phyloP scores from a whole-genome alignment of 176 grass and related monocot species.

The Avena eriantha region DNA sequence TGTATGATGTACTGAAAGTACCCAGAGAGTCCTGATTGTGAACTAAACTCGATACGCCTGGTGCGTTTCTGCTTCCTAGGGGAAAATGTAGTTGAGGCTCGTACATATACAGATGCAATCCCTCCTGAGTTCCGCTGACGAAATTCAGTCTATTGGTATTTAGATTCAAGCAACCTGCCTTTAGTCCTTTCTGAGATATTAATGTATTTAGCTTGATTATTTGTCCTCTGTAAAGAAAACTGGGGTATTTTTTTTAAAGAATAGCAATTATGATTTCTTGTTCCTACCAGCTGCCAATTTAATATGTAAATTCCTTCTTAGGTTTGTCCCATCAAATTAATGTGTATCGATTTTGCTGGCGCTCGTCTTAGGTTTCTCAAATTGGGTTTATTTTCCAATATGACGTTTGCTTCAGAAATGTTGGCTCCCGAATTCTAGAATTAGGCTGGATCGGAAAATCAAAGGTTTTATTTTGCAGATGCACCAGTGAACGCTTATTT shows the following conservation, averaged over 20 bases:
- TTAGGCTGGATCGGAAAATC: background rate
- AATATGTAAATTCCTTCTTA: background rate
- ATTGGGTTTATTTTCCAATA: too few relatives aligned
- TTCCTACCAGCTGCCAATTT: background rate
- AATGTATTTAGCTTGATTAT: constrained; percentile 1
- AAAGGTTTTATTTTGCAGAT: background rate
- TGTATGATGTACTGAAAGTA: background rate
- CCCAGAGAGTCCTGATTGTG: background rate
- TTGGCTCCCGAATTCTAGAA: too few relatives aligned
- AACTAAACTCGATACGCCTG: background rate
- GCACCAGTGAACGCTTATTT: background rate
- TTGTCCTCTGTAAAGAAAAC: background rate
- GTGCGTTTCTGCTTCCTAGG: background rate
- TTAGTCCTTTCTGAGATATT: background rate
- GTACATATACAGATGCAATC: background rate
- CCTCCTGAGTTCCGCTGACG: background rate
- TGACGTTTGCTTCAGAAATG: too few relatives aligned
- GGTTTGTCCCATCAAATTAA: background rate
- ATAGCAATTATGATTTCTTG: background rate
- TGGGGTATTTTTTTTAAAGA: background rate
- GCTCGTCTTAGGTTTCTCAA: too few relatives aligned
- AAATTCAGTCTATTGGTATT: background rate
- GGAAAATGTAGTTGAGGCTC: background rate
- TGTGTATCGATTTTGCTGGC: background rate
- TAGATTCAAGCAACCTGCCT: background rate